phyloP scores from a whole-genome alignment of 129 eudicot genomes.

The Chrysanthemum makinoi region DNA sequence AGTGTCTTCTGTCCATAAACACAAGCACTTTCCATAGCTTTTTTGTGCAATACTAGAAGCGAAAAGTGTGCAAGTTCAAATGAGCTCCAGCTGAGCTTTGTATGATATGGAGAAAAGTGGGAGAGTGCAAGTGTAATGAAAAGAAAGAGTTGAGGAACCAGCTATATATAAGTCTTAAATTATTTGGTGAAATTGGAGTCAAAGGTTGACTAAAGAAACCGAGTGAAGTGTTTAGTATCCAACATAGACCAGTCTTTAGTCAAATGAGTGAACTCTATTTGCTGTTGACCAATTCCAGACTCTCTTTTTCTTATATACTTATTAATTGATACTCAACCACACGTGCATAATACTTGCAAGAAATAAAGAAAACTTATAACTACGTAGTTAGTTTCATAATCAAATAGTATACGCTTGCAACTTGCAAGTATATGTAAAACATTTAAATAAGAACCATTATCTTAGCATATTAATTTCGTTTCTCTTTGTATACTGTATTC shows the following conservation, averaged over 20 bases:
- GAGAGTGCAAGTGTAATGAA: background rate
- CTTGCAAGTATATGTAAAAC: too few relatives aligned
- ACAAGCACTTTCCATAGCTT: slow-evolving; percentile 41
- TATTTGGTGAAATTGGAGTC: background rate
- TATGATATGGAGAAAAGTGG: background rate
- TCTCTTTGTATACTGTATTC: too few relatives aligned
- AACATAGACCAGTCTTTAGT: slow-evolving; percentile 6
- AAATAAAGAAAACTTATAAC: background rate
- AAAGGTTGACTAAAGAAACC: slow-evolving; percentile 23
- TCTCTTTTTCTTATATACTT: background rate
- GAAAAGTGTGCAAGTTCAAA: background rate
- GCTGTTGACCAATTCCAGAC: slow-evolving; percentile 3
- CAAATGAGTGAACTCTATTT: slow-evolving; percentile 19
- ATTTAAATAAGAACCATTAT: too few relatives aligned
- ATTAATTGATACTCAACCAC: background rate
- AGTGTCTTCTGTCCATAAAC: slow-evolving; percentile 35
- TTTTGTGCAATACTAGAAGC: background rate
- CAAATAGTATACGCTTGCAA: too few relatives aligned
- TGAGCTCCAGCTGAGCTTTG: too few relatives aligned
- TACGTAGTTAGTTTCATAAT: too few relatives aligned
- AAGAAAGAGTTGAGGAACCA: background rate
- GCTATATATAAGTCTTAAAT: background rate
- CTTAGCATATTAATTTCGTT: too few relatives aligned
- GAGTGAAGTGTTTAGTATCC: slow-evolving; percentile 14
- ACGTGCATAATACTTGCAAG: background rate